A percentile compares a stretch with the other conserved stretches of the same genome.
These are phyloP conservation scores for Astrephomene gubernaculifera DNA, from an alignment of 139 green algal species.

Conservation along the genomic window DNA sequence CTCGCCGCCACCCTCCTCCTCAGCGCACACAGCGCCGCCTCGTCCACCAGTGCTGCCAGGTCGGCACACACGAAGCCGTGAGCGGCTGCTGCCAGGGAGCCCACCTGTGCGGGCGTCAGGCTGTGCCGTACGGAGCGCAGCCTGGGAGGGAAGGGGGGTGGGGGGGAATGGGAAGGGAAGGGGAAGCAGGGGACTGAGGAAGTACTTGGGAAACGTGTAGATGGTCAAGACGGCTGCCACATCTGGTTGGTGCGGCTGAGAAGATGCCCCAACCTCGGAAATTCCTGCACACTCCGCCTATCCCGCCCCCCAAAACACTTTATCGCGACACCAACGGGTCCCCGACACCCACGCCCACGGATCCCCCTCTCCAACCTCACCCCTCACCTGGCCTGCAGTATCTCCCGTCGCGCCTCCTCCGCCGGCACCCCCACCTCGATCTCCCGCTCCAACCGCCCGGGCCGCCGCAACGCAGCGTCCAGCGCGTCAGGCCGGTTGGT, in stretches of 20 bases:
- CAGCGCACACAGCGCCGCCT: slow-evolving; percentile 79
- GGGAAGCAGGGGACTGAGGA: no score
- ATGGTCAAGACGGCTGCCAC: no score
- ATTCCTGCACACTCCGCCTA: slow-evolving; percentile 81
- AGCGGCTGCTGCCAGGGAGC: slow-evolving; percentile 63
- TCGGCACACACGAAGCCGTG: slow-evolving; percentile 90
- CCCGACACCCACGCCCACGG: slow-evolving; percentile 56
- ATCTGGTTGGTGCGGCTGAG: no score
- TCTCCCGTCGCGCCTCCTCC: slow-evolving; percentile 70
- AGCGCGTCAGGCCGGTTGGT: slow-evolving; percentile 93
- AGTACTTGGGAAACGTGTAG: no score
- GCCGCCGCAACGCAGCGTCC: slow-evolving; percentile 87
- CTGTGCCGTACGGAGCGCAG: slow-evolving; percentile 55
- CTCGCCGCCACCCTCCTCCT: slow-evolving; percentile 21
- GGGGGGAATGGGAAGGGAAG: slow-evolving; percentile 73
- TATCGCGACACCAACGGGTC: not conserved
- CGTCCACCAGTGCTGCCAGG: slow-evolving; percentile 80
- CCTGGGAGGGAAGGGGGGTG: slow-evolving; percentile 24
- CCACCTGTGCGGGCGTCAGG: slow-evolving; percentile 67
- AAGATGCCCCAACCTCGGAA: no score
- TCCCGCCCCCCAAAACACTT: slow-evolving; percentile 63
- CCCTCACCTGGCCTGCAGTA: slow-evolving; percentile 76
- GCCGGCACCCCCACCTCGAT: slow-evolving; percentile 87
- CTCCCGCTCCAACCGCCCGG: slow-evolving; percentile 96
- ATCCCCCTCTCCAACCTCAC: not conserved